phyloP scores from a whole-genome alignment of 768 basidiomycete genomes.

The Russula abietina region DNA sequence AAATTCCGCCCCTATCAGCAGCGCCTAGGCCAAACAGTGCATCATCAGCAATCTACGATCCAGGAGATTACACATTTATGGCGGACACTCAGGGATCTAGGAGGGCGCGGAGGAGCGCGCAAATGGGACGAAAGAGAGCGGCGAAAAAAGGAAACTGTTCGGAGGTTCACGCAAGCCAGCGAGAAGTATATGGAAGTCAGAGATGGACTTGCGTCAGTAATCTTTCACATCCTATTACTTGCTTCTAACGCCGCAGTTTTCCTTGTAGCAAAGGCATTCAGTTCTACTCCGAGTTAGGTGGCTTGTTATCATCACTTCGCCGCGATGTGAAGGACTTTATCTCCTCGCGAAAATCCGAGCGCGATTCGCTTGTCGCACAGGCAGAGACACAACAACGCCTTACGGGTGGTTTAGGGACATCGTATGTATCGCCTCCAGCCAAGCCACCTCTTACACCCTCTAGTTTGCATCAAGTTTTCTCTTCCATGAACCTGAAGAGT shows the following conservation, averaged over 20 bases:
- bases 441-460: constrained; percentile 24
- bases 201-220: constrained; percentile 72
- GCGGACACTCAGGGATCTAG: constrained; percentile 65
- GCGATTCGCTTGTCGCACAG: constrained; percentile 59
- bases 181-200: constrained; percentile 85
- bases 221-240: constrained; percentile 13
- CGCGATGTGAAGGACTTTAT: constrained; percentile 59
- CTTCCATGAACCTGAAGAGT: constrained; percentile 47
- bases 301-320: constrained; percentile 52
- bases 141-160: constrained; percentile 66
- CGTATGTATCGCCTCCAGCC: constrained; percentile 34
- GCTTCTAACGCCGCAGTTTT: constrained; percentile 10
- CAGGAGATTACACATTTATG: constrained; percentile 72
- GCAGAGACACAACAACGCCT: constrained; percentile 69
- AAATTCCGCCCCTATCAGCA: constrained; percentile 93
- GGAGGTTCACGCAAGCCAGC: constrained; percentile 65
- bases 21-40: constrained; percentile 68
- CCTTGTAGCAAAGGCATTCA: constrained; percentile 70
- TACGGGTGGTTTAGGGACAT: constrained; percentile 30
- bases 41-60: constrained; percentile 65
- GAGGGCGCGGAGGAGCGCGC: constrained; percentile 68
- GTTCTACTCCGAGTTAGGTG: constrained; percentile 79
- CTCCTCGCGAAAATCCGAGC: constrained; percentile 56
- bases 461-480: constrained; percentile 46
- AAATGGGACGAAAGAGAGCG: constrained; percentile 82